Base-by-base conservation (phyloP, 2,329 filamentous ascomycete genomes). In the Cordyceps javanica region DNA sequence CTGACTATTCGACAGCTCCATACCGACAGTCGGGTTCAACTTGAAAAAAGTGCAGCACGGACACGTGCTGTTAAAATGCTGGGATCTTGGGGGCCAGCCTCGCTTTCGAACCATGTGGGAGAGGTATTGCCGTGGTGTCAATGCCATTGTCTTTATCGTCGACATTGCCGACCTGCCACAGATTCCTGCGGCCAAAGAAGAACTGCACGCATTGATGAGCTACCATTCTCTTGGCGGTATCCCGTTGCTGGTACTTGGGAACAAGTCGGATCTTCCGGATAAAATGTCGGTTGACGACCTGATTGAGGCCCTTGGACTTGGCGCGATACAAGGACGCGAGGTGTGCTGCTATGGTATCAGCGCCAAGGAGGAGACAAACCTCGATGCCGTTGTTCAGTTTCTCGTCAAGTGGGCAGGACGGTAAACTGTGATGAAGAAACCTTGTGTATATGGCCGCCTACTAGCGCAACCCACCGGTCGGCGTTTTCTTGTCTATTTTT, bases 51-150 rank as follows among this genome's bases (percentile, higher is more conserved):
- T 99, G 67, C 92, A 97, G 76, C 93, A 94, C 70, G 94, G 94
- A 66, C 93, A 97, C 83, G 94, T 99, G 72, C 96, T 94, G 66
- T 81, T 99, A 68, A 97, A 97, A 77, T 99, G 94, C 75, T 99
- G 94, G 94, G 94, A 99, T 77, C 85, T 99, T 63, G 94, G 94
- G 66, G 94, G 94, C 55, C 94, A 99, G 76, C 93, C 94, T 66
- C 85, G 93, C 64, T 99, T 97, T 77, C 89, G 94, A 69, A 90
- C 90, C 65, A 99, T 99, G 94, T 99, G 94, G 94, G 94, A 99
- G 79, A 83, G 94, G 69, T 99, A 99, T 74, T 97, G 94, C 75
- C 90, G 92, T 62, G 94, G 91, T 54, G 94, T 97, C 65, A 96
- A 96, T 75, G 93, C 93, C 65, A 97, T 99, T 66, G 90, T 99